phyloP scores from a whole-genome alignment of 2,329 filamentous ascomycete genomes.

The Cladosporium sp. region DNA sequence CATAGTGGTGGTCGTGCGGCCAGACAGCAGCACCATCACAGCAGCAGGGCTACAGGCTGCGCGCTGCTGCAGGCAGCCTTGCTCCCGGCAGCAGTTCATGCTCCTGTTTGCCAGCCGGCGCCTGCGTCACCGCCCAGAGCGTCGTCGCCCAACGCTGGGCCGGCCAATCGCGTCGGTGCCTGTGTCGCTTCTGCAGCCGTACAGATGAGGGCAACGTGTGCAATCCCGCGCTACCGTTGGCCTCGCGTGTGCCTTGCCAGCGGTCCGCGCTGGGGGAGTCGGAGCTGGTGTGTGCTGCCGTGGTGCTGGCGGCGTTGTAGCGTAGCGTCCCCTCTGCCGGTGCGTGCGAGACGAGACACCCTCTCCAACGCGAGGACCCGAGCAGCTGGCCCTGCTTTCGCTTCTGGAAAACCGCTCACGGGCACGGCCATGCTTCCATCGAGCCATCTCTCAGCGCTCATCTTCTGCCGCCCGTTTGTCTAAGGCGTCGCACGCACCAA shows the following conservation, averaged over 20 bases:
- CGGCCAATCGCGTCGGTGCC: not conserved
- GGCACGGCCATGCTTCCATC: not conserved
- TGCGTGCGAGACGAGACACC: not conserved
- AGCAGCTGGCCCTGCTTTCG: not conserved
- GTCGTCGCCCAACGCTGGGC: not conserved
- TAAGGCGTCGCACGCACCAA: constrained; percentile 2
- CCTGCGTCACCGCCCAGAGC: constrained; percentile 2
- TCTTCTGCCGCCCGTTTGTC: constrained; percentile 1
- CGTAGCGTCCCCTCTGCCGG: not conserved
- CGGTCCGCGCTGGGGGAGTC: not conserved
- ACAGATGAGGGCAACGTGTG: constrained; percentile 12
- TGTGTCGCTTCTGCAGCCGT: constrained; percentile 4
- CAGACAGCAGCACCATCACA: not conserved
- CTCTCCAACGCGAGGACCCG: constrained; percentile 6
- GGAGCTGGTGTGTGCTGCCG: too few species aligned
- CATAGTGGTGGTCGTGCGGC: not conserved
- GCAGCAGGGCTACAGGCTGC: too few species aligned
- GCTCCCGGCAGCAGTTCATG: constrained; percentile 3
- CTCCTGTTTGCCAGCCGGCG: not conserved
- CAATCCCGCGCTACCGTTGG: not conserved
- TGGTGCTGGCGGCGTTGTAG: too few species aligned
- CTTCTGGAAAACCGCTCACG: constrained; percentile 6
- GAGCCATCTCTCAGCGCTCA: not conserved
- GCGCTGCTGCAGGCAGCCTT: not conserved
- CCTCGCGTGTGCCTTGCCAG: not conserved